Percentiles rank a stretch among this genome's conserved stretches.
phyloP scores from a whole-genome alignment of 75 land plant species.

The Adiantum capillusveneris region DNA sequence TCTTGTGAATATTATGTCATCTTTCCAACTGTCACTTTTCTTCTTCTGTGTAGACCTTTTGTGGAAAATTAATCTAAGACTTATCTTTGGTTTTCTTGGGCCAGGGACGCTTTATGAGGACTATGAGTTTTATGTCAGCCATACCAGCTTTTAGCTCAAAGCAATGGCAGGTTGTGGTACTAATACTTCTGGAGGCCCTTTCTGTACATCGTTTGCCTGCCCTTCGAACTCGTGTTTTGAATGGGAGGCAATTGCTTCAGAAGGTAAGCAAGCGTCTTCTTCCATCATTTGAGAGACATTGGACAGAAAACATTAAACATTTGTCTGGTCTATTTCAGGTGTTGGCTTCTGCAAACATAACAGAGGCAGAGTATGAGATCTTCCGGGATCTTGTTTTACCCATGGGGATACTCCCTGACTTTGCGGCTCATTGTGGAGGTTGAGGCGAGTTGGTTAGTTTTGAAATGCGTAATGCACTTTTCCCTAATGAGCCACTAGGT shows the following conservation, averaged over 20 bases:
- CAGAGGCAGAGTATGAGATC: slow-evolving; percentile 51
- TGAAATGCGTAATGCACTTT: too few species aligned
- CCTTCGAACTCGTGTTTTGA: slow-evolving; percentile 36
- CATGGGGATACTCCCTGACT: slow-evolving; percentile 48
- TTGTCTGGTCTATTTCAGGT: slow-evolving; percentile 22
- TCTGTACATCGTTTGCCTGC: slow-evolving; percentile 54
- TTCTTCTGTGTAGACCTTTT: too few species aligned
- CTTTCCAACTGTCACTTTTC: too few species aligned
- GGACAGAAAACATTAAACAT: not conserved
- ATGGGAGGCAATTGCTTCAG: slow-evolving; percentile 29
- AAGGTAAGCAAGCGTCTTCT: slow-evolving; percentile 37
- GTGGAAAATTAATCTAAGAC: too few species aligned
- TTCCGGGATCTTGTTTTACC: slow-evolving; percentile 61
- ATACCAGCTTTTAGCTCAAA: slow-evolving; percentile 62
- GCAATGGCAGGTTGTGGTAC: slow-evolving; percentile 66
- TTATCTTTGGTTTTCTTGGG: not conserved
- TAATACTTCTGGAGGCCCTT: slow-evolving; percentile 70
- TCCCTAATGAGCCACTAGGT: too few species aligned
- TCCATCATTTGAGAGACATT: not conserved
- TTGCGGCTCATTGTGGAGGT: slow-evolving; percentile 47
- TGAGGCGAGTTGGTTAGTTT: too few species aligned
- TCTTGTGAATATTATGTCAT: too few species aligned
- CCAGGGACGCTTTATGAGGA: slow-evolving; percentile 66
- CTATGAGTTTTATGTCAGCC: slow-evolving; percentile 71
- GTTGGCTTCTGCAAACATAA: slow-evolving; percentile 42